Conservation (phyloP, 2,329 filamentous ascomycete genomes). For the Pseudohalonectria lignicola region DNA sequence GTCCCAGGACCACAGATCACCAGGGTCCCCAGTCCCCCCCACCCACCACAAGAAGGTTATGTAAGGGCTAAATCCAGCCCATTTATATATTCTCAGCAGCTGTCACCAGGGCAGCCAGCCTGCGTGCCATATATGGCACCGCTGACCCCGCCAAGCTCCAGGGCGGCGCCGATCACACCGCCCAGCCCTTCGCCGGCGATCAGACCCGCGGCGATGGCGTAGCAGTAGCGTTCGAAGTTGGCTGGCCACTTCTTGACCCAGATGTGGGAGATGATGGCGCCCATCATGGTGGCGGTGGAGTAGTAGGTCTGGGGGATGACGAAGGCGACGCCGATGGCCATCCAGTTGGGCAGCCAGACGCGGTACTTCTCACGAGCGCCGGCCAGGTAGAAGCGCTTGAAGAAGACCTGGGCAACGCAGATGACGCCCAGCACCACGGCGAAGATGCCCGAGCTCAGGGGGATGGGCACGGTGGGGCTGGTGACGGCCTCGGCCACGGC, state of each 20-base stretch:
- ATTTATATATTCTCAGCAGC: no score
- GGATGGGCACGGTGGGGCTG: constrained; percentile 42
- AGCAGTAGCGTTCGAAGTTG: constrained; percentile 43
- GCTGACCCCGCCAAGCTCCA: constrained; percentile 18
- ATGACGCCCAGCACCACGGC: constrained; percentile 41
- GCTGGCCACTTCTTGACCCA: constrained; percentile 42
- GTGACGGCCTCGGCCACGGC: constrained; percentile 44
- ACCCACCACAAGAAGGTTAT: no score
- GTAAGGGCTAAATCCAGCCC: no score
- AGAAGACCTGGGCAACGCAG: constrained; percentile 35
- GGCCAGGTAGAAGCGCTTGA: constrained; percentile 42
- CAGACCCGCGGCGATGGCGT: constrained; percentile 47
- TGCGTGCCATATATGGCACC: neutral
- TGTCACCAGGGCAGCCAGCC: neutral
- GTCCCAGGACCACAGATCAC: no score
- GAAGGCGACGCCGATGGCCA: constrained; percentile 49
- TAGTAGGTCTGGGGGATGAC: constrained; percentile 45
- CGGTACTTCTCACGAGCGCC: constrained; percentile 42
- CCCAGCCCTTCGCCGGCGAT: constrained; percentile 54
- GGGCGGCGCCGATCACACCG: constrained; percentile 45
- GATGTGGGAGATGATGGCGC: constrained; percentile 36
- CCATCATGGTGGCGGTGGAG: constrained; percentile 47
- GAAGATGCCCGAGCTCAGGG: constrained; percentile 42
- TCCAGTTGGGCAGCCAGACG: constrained; percentile 51
- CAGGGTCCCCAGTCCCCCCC: no score